Conservation (phyloP, 768 basidiomycete genomes). For the Tulasnella sp. region DNA sequence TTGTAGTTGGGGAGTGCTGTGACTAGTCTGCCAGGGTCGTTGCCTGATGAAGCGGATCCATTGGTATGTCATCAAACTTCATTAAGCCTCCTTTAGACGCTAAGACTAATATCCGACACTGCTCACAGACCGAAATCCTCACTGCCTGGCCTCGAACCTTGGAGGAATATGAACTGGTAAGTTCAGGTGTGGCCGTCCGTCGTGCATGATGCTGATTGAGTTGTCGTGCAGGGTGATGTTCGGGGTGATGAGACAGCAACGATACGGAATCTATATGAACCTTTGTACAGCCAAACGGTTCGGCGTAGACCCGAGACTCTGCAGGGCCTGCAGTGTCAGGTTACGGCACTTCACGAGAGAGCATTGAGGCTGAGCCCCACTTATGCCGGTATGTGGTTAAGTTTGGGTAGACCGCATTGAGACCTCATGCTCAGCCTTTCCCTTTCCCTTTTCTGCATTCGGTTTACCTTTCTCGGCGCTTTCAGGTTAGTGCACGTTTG, state of each 20-base stretch:
- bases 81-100: neutral
- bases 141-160: constrained; percentile 23
- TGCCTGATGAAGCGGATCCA: constrained; percentile 17
- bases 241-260: constrained; percentile 1
- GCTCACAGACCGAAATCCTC: constrained; percentile 13
- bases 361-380: constrained; percentile 4
- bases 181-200: neutral
- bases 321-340: constrained; percentile 9
- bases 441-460: neutral
- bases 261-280: constrained; percentile 18
- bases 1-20: constrained; percentile 12
- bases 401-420: neutral
- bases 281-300: neutral
- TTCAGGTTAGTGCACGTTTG: neutral
- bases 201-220: neutral
- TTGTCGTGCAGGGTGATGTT: constrained; percentile 1
- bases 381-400: constrained; percentile 5
- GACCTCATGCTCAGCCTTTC: neutral
- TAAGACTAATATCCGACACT: neutral
- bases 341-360: constrained; percentile 17
- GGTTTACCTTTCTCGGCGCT: neutral
- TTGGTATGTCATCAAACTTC: neutral
- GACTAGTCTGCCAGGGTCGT: constrained; percentile 9
- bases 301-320: constrained; percentile 13
- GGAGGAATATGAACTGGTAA: constrained; percentile 21